Conservation (phyloP, 1,139 yeast genomes). For the Lodderomyces jiufengensis region DNA sequence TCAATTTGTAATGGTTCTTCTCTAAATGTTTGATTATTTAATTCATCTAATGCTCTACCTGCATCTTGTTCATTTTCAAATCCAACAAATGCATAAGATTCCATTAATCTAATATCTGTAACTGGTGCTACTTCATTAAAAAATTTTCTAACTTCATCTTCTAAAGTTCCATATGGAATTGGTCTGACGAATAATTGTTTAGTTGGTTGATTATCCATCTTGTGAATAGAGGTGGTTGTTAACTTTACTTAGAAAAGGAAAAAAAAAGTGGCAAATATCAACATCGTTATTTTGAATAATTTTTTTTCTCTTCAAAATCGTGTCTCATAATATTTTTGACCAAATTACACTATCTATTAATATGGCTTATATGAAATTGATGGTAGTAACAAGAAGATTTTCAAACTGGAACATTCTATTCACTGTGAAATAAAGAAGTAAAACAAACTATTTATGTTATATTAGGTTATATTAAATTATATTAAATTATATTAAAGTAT, state of each 20-base stretch:
- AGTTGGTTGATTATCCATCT: slow-evolving; percentile 4
- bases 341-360: too few species aligned
- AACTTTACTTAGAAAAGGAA: too few species aligned
- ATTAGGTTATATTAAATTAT: too few species aligned
- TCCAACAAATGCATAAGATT: slow-evolving; percentile 75
- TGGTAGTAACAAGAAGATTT: too few species aligned
- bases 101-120: slow-evolving; percentile 63
- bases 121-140: slow-evolving; percentile 64
- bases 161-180: slow-evolving; percentile 36
- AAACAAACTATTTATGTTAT: too few species aligned
- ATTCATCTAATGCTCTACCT: slow-evolving; percentile 59
- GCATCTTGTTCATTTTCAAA: slow-evolving; percentile 67
- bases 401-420: too few species aligned
- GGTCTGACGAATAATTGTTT: slow-evolving; percentile 42
- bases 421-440: too few species aligned
- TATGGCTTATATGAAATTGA: too few species aligned
- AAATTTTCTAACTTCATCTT: slow-evolving; percentile 63
- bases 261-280: not conserved
- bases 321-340: too few species aligned
- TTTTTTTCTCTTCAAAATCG: not conserved
- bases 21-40: slow-evolving; percentile 53
- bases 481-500: too few species aligned
- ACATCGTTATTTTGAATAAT: not conserved
- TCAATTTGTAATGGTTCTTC: slow-evolving; percentile 67
- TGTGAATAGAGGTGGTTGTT: slow-evolving; percentile 8